Conservation (phyloP, 805 yeast species). For the Tetrapisispora iriomotensis region DNA sequence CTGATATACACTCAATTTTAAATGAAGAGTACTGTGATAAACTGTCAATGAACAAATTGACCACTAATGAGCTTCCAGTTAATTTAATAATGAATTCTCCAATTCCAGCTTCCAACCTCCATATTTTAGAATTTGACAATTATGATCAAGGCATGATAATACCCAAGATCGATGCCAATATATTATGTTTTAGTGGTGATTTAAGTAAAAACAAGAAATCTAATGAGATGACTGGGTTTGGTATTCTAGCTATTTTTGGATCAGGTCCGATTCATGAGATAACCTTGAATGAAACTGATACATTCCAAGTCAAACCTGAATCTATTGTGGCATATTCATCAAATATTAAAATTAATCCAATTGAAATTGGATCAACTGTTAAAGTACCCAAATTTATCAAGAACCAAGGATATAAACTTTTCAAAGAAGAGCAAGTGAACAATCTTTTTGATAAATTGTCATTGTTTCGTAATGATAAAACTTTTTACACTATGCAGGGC, state of each 20-base stretch:
- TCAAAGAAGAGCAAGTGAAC: too few species aligned
- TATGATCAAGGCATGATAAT: constrained; percentile 16
- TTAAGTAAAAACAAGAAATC: constrained; percentile 6
- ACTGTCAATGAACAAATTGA: constrained; percentile 8
- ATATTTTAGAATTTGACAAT: constrained; percentile 17
- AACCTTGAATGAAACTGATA: constrained; percentile 15
- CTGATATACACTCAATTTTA: constrained; percentile 1
- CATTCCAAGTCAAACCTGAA: constrained; percentile 16
- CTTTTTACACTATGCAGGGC: constrained; percentile 22
- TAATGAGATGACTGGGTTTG: constrained; percentile 18
- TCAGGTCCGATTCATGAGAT: constrained; percentile 24
- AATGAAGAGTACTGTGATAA: constrained; percentile 7
- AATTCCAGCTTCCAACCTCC: constrained; percentile 20
- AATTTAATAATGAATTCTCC: constrained; percentile 24
- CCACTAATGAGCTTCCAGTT: constrained; percentile 17
- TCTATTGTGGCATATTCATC: constrained; percentile 15
- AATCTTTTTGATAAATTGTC: constrained; percentile 8
- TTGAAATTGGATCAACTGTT: constrained; percentile 4
- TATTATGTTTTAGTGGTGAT: constrained; percentile 21
- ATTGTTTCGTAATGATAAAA: constrained; percentile 11
- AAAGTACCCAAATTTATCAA: constrained; percentile 6
- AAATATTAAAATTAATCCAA: constrained; percentile 5
- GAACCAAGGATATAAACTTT: constrained; percentile 4
- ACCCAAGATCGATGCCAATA: constrained; percentile 11
- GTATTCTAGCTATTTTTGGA: constrained; percentile 26